Evolutionary conservation across 345 rosid species (phyloP), one percentile per base, ranked within the genome.

Genomic region (Hibiscus syriacus): DNA sequence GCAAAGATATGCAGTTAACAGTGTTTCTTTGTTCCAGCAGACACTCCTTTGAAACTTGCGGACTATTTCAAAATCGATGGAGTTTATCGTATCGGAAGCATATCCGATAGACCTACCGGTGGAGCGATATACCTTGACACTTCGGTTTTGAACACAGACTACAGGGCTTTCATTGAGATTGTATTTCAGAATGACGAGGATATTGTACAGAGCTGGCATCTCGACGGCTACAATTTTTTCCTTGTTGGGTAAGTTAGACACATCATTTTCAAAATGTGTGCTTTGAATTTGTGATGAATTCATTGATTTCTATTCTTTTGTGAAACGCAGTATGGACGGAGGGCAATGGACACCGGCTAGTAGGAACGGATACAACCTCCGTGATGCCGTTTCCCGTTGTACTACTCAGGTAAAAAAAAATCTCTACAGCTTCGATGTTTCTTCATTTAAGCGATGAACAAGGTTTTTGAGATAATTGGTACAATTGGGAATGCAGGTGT

Each of bases 1-100:
- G n/a, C n/a, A n/a, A n/a, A n/a, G n/a, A n/a, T n/a, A n/a, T n/a
- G n/a, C 89, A 0, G 75, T 94, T 36, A 94, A 94, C 72, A 91
- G 96, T 6, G 96, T 91, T 39, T 94, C 29, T 91, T 68, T 49
- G 29, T 80, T 14, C 80, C 81, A 25, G 74, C 91, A 4, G 99
- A 91, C 83, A 94, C 99, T 70, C 99, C 99, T 13, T 54, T 94
- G 57, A 94, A 94, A 78, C 73, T 94, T 0, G 99, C n/a, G n/a
- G n/a, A n/a, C n/a, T n/a, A n/a, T n/a, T n/a, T n/a, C n/a, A n/a
- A n/a, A n/a, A n/a, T n/a, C 99, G 81, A 68, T n/a, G 99, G 98
- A 61, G 98, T 94, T 58, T 94, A 79, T 77, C 82, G 80, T 1
- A 78, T 70, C 23, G 85, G 85, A 41, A 88, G 98, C 83, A 81